Evolutionary conservation across 495 filamentous ascomycete species (phyloP).

Genomic region (Aspergillus baeticus): DNA sequence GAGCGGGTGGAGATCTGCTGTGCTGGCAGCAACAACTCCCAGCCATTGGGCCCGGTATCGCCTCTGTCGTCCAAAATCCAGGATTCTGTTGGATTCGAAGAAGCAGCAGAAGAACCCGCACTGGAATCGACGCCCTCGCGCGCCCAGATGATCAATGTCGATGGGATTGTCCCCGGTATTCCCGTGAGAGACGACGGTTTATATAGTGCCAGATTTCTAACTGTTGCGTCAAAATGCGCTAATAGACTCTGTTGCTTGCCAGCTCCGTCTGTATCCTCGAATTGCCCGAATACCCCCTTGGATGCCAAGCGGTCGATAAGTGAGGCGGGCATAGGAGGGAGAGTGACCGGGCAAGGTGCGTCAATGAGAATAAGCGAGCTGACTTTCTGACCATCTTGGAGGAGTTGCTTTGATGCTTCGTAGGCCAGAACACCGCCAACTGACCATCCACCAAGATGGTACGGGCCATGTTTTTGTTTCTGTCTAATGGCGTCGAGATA

Average conservation of each 20-base stretch:
- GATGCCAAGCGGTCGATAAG: conserved; percentile 29
- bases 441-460: conserved; percentile 61
- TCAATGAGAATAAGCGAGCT: conserved; percentile 37
- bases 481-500: conserved; percentile 64
- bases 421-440: conserved; percentile 48
- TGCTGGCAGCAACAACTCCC: too few relatives aligned
- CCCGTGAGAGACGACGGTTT: conserved; percentile 19
- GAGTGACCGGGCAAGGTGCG: conserved; percentile 11
- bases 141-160: conserved; percentile 29
- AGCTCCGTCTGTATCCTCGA: conserved; percentile 15
- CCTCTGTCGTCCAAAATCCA: too few relatives aligned
- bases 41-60: too few relatives aligned
- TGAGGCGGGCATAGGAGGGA: neutral
- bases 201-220: conserved; percentile 32
- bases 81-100: too few relatives aligned
- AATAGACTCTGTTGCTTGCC: neutral
- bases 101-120: too few relatives aligned
- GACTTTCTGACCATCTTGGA: conserved; percentile 26
- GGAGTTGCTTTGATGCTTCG: conserved; percentile 31
- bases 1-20: too few relatives aligned
- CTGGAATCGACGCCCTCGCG: conserved; percentile 9
- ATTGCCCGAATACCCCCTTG: conserved; percentile 26
- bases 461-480: conserved; percentile 65
- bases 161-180: conserved; percentile 3
- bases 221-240: conserved; percentile 30